Conservation (phyloP, 2,329 filamentous ascomycete species). For the Epichloe amarillans region DNA sequence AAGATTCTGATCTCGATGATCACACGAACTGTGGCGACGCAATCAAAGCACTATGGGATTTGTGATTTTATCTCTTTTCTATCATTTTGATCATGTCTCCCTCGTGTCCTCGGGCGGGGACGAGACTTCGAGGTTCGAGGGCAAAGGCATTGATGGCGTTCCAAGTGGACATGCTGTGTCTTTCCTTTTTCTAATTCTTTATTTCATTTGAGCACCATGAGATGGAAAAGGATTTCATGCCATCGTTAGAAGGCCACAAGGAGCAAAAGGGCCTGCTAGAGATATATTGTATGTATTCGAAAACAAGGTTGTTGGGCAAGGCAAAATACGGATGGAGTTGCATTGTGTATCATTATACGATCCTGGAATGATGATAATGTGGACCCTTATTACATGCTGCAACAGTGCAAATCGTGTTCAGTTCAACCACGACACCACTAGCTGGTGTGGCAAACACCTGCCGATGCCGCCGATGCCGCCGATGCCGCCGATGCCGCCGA, state of each 20-base stretch:
- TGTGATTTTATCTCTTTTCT: neutral
- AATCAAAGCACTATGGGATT: neutral
- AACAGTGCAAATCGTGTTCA: neutral
- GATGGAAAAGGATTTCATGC: neutral
- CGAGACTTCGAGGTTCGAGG: neutral
- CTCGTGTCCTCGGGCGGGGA: neutral
- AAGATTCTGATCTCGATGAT: slow-evolving; percentile 4
- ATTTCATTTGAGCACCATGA: neutral
- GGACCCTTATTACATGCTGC: neutral
- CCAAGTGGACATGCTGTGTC: neutral
- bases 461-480: slow-evolving; percentile 8
- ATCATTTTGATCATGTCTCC: neutral
- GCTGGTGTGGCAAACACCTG: neutral
- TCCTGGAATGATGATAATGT: neutral
- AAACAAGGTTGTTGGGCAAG: neutral
- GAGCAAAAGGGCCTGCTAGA: neutral
- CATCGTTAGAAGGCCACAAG: neutral
- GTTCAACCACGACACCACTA: neutral
- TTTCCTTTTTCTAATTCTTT: neutral
- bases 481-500: slow-evolving; percentile 5
- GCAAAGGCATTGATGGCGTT: neutral
- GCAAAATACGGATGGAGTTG: neutral
- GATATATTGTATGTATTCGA: neutral
- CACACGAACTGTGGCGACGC: slow-evolving; percentile 4
- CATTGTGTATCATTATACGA: neutral